phyloP scores from a whole-genome alignment of 176 grass and related monocot genomes.

The Aegilops longissima region DNA sequence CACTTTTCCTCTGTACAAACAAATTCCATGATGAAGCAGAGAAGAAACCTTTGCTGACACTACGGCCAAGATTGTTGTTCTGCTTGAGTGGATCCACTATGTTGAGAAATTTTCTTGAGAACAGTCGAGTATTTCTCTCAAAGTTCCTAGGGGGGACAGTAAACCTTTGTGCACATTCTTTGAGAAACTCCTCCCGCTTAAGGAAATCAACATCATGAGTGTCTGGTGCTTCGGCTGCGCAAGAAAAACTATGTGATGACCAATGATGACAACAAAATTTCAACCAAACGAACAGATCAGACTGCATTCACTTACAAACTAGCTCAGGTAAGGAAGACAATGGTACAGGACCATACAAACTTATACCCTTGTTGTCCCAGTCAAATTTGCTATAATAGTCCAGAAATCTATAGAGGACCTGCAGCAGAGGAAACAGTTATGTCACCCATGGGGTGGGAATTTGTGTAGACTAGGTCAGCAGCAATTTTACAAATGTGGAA shows the following conservation, averaged over 20 bases:
- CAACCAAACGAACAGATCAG: conserved; percentile 17
- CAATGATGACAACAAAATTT: conserved; percentile 22
- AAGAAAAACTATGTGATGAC: conserved; percentile 32
- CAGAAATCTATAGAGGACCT: conserved; percentile 94
- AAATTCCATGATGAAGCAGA: conserved; percentile 15
- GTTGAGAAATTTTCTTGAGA: conserved; percentile 74
- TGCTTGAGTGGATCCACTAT: conserved; percentile 88
- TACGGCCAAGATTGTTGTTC: conserved; percentile 91
- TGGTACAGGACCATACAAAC: conserved; percentile 65
- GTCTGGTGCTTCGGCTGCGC: conserved; percentile 54
- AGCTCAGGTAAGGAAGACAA: conserved; percentile 79
- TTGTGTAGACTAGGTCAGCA: conserved; percentile 5
- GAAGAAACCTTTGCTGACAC: conserved; percentile 81
- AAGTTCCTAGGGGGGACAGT: conserved; percentile 42
- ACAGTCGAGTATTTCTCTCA: conserved; percentile 44
- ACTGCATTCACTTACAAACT: conserved; percentile 61
- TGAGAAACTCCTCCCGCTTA: conserved; percentile 61
- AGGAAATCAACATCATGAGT: conserved; percentile 41
- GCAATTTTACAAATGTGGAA: neutral
- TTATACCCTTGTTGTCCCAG: conserved; percentile 81
- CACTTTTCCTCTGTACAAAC: conserved; percentile 2
- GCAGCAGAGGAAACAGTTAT: conserved; percentile 29
- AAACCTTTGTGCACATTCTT: conserved; percentile 44
- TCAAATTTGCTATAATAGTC: conserved; percentile 97
- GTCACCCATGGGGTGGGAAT: conserved; percentile 15